A percentile compares a stretch with the other conserved stretches of the same genome.
phyloP scores from a whole-genome alignment of 148 eudicot genomes.

The Rhododendron molle region DNA sequence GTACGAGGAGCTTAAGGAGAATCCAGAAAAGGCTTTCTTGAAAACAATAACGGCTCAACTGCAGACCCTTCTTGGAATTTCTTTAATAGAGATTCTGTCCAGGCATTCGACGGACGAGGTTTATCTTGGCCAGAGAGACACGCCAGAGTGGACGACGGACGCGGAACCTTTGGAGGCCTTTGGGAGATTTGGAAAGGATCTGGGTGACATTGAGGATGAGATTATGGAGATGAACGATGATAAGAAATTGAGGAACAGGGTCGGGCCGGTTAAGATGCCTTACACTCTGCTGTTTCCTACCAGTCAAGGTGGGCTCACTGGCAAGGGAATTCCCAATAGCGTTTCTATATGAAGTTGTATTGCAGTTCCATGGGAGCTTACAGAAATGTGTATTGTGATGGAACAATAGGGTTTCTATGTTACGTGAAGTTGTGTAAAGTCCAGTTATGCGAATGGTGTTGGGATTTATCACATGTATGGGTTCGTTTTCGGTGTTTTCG shows the following conservation, averaged over 20 bases:
- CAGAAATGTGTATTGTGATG: not conserved
- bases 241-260: slow-evolving; percentile 20
- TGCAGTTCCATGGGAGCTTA: not conserved
- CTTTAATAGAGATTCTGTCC: slow-evolving; percentile 28
- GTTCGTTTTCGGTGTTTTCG: too few relatives aligned
- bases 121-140: slow-evolving; percentile 32
- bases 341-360: slow-evolving; percentile 12
- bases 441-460: not conserved
- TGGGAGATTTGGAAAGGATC: slow-evolving; percentile 17
- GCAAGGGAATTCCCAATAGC: slow-evolving; percentile 38
- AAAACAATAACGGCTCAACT: slow-evolving; percentile 23
- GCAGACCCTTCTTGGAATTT: slow-evolving; percentile 22
- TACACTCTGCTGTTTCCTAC: slow-evolving; percentile 30
- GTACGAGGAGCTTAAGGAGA: slow-evolving; percentile 18
- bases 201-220: slow-evolving; percentile 20
- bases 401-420: not conserved
- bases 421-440: not conserved
- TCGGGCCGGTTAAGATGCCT: slow-evolving; percentile 26
- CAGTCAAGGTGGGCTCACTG: slow-evolving; percentile 28
- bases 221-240: slow-evolving; percentile 19
- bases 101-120: slow-evolving; percentile 37
- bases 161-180: slow-evolving; percentile 13
- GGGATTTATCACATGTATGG: not conserved
- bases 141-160: slow-evolving; percentile 25
- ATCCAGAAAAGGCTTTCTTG: slow-evolving; percentile 26